Evolutionary conservation across 164 flowering plant genomes (phyloP).

Genomic region (Saururus chinensis): DNA sequence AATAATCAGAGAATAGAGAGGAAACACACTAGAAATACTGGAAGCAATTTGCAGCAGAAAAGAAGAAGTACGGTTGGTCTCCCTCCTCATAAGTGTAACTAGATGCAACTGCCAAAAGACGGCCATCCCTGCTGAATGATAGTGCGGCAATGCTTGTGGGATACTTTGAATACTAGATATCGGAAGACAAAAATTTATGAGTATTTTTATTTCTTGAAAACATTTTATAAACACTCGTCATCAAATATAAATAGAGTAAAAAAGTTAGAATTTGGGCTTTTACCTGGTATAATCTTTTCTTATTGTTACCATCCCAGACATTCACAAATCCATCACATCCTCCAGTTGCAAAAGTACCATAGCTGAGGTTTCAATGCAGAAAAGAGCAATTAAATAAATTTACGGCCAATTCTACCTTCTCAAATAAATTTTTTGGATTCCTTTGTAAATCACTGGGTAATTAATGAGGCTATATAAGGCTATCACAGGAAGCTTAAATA

Average conservation of each 20-base stretch:
- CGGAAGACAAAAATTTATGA: background rate
- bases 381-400: background rate
- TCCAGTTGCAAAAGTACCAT: slow-evolving; percentile 93
- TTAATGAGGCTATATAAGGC: background rate
- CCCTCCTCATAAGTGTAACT: slow-evolving; percentile 94
- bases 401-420: background rate
- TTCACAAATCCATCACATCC: slow-evolving; percentile 29
- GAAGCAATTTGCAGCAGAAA: background rate
- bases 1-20: background rate
- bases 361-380: slow-evolving; percentile 28
- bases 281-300: slow-evolving; percentile 94
- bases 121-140: slow-evolving; percentile 92
- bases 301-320: slow-evolving; percentile 55
- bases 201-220: background rate
- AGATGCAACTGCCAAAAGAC: slow-evolving; percentile 82
- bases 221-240: too few species aligned
- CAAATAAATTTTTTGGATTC: background rate
- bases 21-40: background rate
- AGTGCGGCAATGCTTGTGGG: slow-evolving; percentile 85
- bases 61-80: slow-evolving; percentile 57
- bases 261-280: too few species aligned
- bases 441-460: too few species aligned
- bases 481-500: background rate
- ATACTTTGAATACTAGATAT: slow-evolving; percentile 62
- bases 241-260: background rate